Evolutionary conservation across 768 basidiomycete species (phyloP), one percentile per base, ranked within the genome.

Genomic region (Russula emetica): DNA sequence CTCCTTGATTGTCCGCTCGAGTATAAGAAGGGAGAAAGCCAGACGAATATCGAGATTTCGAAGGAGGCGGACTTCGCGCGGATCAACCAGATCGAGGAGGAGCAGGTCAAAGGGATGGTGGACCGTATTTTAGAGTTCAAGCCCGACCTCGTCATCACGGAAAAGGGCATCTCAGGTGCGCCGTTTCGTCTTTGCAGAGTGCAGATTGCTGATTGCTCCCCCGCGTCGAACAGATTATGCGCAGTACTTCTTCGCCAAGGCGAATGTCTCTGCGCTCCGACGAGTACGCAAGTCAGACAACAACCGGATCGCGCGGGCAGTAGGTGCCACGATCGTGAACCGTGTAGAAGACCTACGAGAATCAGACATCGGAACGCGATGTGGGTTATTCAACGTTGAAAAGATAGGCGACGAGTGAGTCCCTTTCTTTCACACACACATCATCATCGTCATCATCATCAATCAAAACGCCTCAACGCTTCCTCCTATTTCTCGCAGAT

Each of bases 271-370:
- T n/a, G 91, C 92, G 34, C 82, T 98, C 65, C 90, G 97, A 47
- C 89, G 97, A n/a, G 94, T 98, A 11, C 88, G 97, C 72, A 99
- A 98, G 76, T 94, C 94, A 3, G 97, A 99, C 75, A 98, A 98
- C 80, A 99, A 98, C 76, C 91, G 97, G 51, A 92, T 98, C 67
- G 97, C 97, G 0, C 87, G 97, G 28, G 95, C 94, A 0, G 87
- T 92, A 44, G 94, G 94, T 26, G 96, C 92, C 1, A 98, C 94
- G 34, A 98, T 99, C 75, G 92, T 99, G 66, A 98, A 98, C 77
- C 86, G 95, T 18, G 81, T 94, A 24, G 97, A 99, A 72, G 96
- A 98, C 73, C 80, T 99, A 40, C 85, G 94, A 24, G 96, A 96
- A 70, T 76, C 85, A 1, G 97, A 98, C 71, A 82, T 99, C 53